phyloP scores from a whole-genome alignment of 2,329 filamentous ascomycete species.

The Claviceps sp. region DNA sequence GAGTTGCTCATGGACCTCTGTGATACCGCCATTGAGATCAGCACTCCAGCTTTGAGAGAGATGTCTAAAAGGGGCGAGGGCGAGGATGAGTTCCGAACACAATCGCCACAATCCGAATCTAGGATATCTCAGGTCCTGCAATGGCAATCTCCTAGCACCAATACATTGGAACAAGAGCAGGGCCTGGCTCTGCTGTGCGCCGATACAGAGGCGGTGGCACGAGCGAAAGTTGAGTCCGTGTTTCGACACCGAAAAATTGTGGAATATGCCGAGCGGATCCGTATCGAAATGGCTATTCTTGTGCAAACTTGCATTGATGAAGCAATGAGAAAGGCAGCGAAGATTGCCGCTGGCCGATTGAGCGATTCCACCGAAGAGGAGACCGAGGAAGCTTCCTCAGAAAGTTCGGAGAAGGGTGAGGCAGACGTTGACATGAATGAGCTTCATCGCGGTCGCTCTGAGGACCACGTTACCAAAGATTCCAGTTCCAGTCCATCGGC shows the following conservation, averaged over 20 bases:
- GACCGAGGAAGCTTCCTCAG: constrained; percentile 22
- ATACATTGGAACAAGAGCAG: constrained; percentile 85
- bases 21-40: constrained; percentile 91
- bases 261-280: constrained; percentile 91
- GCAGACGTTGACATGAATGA: constrained; percentile 6
- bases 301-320: constrained; percentile 94
- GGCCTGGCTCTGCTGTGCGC: constrained; percentile 77
- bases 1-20: constrained; percentile 90
- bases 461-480: constrained; percentile 5
- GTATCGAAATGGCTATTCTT: constrained; percentile 80
- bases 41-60: constrained; percentile 85
- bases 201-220: constrained; percentile 75
- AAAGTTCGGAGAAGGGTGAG: constrained; percentile 5
- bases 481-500: constrained; percentile 31
- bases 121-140: constrained; percentile 87
- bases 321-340: constrained; percentile 77
- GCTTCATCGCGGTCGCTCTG: constrained; percentile 8
- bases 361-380: constrained; percentile 61
- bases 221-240: constrained; percentile 83
- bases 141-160: constrained; percentile 90
- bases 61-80: constrained; percentile 41
- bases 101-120: constrained; percentile 92
- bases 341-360: constrained; percentile 71
- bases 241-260: constrained; percentile 84
- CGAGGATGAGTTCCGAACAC: constrained; percentile 70